Evolutionary conservation across 257 asterid species (phyloP).

Genomic region (Gentiana straminea): DNA sequence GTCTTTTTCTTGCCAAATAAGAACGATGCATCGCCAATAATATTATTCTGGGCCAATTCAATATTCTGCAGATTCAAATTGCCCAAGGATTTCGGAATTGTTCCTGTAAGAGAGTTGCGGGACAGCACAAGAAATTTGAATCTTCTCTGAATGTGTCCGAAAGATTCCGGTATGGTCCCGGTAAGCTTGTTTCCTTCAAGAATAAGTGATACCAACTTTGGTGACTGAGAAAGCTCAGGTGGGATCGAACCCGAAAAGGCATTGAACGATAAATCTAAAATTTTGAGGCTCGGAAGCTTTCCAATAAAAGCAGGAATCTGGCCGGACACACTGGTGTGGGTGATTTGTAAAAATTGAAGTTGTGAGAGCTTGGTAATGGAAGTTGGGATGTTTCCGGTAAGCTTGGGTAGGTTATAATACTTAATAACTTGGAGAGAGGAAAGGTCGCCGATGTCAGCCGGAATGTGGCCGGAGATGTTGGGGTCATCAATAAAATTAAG

Average conservation of each 20-base stretch:
- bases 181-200: constrained; percentile 42
- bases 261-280: constrained; percentile 32
- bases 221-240: constrained; percentile 20
- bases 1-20: constrained; percentile 51
- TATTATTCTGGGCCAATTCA: constrained; percentile 36
- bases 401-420: constrained; percentile 21
- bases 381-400: constrained; percentile 36
- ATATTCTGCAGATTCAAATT: constrained; percentile 21
- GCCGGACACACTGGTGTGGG: constrained; percentile 14
- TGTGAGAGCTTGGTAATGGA: constrained; percentile 27
- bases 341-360: constrained; percentile 16
- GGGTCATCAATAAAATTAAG: constrained; percentile 15
- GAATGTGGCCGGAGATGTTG: constrained; percentile 40
- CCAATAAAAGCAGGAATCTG: constrained; percentile 30
- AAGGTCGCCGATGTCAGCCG: constrained; percentile 33
- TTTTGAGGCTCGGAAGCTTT: constrained; percentile 18
- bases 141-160: constrained; percentile 26
- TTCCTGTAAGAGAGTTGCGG: constrained; percentile 49
- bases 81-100: constrained; percentile 29
- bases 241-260: constrained; percentile 39
- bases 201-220: constrained; percentile 18
- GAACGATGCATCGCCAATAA: constrained; percentile 45
- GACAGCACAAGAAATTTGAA: constrained; percentile 31
- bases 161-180: constrained; percentile 35
- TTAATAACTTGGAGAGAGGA: constrained; percentile 18